These are phyloP conservation scores for Solanum sejunctum DNA, from an alignment of 257 asterid species.

Conservation along the genomic window DNA sequence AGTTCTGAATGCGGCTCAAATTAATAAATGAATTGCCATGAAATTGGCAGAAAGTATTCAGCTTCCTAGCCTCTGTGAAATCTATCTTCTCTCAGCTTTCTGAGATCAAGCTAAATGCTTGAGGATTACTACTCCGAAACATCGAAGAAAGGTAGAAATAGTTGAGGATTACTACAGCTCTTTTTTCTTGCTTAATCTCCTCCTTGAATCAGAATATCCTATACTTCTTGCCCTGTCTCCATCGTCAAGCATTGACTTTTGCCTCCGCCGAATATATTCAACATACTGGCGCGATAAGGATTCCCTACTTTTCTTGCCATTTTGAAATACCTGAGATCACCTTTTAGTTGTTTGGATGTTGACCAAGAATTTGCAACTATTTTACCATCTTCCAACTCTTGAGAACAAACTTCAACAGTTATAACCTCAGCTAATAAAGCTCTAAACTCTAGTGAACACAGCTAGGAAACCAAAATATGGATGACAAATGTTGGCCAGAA, in stretches of 20 bases:
- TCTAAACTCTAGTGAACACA: slow-evolving; percentile 51
- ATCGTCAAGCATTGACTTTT: slow-evolving; percentile 27
- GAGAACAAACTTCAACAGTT: slow-evolving; percentile 52
- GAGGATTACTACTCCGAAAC: slow-evolving; percentile 15
- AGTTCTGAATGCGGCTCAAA: background rate
- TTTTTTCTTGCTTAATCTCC: background rate
- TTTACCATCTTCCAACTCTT: slow-evolving; percentile 65
- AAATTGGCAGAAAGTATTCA: background rate
- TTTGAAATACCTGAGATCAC: slow-evolving; percentile 62
- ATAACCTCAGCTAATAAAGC: slow-evolving; percentile 49
- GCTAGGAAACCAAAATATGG: slow-evolving; percentile 20
- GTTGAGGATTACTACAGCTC: background rate
- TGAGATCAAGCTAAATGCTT: background rate
- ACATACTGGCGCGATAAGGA: slow-evolving; percentile 69
- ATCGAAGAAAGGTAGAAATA: slow-evolving; percentile 15
- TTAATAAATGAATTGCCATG: background rate
- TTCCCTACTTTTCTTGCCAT: slow-evolving; percentile 81
- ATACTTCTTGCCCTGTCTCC: slow-evolving; percentile 40
- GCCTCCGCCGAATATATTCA: slow-evolving; percentile 64
- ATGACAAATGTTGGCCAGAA: too few species aligned
- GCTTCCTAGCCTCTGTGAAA: background rate
- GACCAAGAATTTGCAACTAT: slow-evolving; percentile 77
- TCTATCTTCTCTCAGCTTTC: background rate
- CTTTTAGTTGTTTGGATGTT: slow-evolving; percentile 68
- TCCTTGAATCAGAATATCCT: slow-evolving; percentile 25